Evolutionary conservation across 2,329 filamentous ascomycete genomes (phyloP).

Genomic region (Aquanectria penicillioides): DNA sequence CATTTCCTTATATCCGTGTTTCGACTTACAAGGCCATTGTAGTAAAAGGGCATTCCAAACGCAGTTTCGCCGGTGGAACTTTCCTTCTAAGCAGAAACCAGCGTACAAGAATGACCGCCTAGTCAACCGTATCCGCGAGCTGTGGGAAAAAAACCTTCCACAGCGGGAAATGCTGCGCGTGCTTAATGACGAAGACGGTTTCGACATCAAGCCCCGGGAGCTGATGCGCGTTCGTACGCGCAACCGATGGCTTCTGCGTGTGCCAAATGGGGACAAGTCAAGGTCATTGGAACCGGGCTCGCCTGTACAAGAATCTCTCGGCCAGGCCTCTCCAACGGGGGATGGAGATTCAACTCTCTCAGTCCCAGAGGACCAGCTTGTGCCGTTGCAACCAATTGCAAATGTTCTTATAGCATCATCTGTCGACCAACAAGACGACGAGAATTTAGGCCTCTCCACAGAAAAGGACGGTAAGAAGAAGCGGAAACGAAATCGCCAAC

Average conservation of each 20-base stretch:
- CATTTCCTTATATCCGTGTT: too few species aligned
- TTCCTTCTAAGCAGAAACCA: conserved; percentile 78
- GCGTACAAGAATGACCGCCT: conserved; percentile 76
- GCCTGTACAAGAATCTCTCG: conserved; percentile 1
- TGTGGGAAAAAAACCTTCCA: conserved; percentile 79
- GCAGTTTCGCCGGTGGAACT: conserved; percentile 82
- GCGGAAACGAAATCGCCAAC: conserved; percentile 73
- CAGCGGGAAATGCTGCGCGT: conserved; percentile 79
- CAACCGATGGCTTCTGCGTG: conserved; percentile 74
- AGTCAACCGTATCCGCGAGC: conserved; percentile 75
- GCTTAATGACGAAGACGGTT: conserved; percentile 76
- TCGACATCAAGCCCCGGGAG: conserved; percentile 76
- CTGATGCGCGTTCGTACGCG: conserved; percentile 75
- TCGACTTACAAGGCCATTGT: conserved; percentile 34
- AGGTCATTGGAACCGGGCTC: conserved; percentile 37
- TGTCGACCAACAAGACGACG: not conserved
- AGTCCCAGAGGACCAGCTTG: conserved; percentile 12
- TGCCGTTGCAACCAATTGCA: conserved; percentile 2
- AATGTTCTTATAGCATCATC: not conserved
- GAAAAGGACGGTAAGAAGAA: conserved; percentile 55
- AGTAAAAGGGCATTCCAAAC: conserved; percentile 82
- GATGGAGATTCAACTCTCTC: conserved; percentile 20
- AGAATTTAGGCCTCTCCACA: conserved; percentile 7
- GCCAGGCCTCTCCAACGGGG: not conserved
- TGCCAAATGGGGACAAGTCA: conserved; percentile 66